These are phyloP conservation scores for Scedosporium boydii DNA, from an alignment of 2,329 filamentous ascomycete genomes.

Conservation along the genomic window DNA sequence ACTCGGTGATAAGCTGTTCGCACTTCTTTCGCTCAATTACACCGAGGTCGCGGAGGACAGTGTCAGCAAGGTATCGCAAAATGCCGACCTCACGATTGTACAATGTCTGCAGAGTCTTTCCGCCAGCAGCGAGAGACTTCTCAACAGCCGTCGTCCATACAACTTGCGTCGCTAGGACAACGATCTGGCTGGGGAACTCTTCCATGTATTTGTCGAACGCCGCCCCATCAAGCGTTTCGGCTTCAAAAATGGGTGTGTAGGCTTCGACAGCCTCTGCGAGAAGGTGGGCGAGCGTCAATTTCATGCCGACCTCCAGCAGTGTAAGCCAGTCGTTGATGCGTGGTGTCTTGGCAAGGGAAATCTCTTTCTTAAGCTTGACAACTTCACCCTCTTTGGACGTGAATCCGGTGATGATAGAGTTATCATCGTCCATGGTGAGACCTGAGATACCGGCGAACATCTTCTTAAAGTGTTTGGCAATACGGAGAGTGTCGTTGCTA, in stretches of 20 bases:
- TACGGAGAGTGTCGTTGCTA: slow-evolving; percentile 91
- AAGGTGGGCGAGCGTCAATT: slow-evolving; percentile 81
- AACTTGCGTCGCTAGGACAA: slow-evolving; percentile 86
- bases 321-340: slow-evolving; percentile 99
- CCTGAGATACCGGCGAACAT: slow-evolving; percentile 98
- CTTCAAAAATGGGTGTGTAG: slow-evolving; percentile 70
- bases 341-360: slow-evolving; percentile 86
- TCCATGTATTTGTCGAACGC: slow-evolving; percentile 73
- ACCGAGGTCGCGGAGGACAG: slow-evolving; percentile 82
- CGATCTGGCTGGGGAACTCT: slow-evolving; percentile 84
- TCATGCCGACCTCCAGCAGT: slow-evolving; percentile 87
- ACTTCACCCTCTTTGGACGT: slow-evolving; percentile 92
- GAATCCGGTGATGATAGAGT: slow-evolving; percentile 81
- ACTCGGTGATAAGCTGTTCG: slow-evolving; percentile 97
- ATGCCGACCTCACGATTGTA: slow-evolving; percentile 79
- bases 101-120: slow-evolving; percentile 56
- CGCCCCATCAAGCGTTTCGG: slow-evolving; percentile 57
- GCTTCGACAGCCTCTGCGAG: slow-evolving; percentile 77
- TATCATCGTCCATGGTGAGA: slow-evolving; percentile 82
- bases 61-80: slow-evolving; percentile 75
- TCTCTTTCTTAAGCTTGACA: slow-evolving; percentile 78
- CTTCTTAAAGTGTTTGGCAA: slow-evolving; percentile 98
- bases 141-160: slow-evolving; percentile 90
- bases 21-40: slow-evolving; percentile 89
- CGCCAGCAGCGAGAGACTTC: slow-evolving; percentile 62